These are phyloP conservation scores for Nigrospora sphaerica DNA, from an alignment of 2,329 filamentous ascomycete species.

Conservation along the genomic window DNA sequence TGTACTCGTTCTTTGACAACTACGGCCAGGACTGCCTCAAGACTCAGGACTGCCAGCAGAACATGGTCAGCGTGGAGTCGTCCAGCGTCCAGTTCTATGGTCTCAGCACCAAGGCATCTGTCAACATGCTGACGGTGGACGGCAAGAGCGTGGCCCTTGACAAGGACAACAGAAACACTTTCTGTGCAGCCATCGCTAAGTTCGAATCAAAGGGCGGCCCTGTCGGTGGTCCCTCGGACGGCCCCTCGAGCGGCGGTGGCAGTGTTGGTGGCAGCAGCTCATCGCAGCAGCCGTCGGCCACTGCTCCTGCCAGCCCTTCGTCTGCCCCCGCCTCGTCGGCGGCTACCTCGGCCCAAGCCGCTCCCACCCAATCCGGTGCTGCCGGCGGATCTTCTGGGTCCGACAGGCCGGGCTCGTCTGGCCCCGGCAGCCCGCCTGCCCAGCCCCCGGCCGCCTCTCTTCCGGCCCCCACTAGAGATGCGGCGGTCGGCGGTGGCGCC, in stretches of 20 bases:
- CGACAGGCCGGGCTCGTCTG: too few species aligned
- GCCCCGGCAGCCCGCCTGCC: too few species aligned
- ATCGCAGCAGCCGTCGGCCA: too few species aligned
- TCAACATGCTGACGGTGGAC: conserved; percentile 65
- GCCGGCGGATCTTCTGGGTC: too few species aligned
- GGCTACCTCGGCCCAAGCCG: too few species aligned
- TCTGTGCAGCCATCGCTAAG: conserved; percentile 53
- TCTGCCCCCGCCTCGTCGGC: too few species aligned
- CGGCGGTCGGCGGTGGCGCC: too few species aligned
- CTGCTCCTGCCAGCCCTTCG: too few species aligned
- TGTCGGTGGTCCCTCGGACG: conserved; percentile 1
- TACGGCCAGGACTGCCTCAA: conserved; percentile 65
- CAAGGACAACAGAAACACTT: conserved; percentile 57
- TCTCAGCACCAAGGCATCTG: conserved; percentile 66
- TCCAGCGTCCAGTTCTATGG: conserved; percentile 58
- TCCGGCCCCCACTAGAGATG: too few species aligned
- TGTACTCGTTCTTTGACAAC: conserved; percentile 72
- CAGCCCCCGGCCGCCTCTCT: too few species aligned
- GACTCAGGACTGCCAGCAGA: conserved; percentile 65
- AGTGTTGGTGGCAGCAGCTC: conserved; percentile 1
- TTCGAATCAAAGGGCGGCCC: conserved; percentile 28
- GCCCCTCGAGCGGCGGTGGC: conserved; percentile 4
- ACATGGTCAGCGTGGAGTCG: conserved; percentile 68
- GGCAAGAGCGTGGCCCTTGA: conserved; percentile 47
- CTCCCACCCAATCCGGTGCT: too few species aligned